Evolutionary conservation across 495 filamentous ascomycete genomes (phyloP), one percentile per base, ranked within the genome.

Genomic region (Penicillium lividum): DNA sequence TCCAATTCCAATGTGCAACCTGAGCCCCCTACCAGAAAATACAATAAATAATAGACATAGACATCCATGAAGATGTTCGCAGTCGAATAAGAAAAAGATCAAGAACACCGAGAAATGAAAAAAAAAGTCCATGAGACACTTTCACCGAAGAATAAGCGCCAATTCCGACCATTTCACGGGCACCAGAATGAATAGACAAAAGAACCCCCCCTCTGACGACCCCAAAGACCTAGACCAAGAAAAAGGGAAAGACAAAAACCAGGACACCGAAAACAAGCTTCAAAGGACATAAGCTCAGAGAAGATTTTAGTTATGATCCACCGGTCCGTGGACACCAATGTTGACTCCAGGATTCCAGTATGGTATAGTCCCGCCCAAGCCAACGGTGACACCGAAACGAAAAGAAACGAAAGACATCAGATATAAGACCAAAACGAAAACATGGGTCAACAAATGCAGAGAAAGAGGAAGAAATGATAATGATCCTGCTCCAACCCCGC

Each of bases 51-150:
- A 56, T 42, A 59, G 36, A 48, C 42, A 56, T 40, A 40, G 38
- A 40, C 15, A 40, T 40, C 38, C 13, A 40, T 15, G 16, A 5
- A 56, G 54, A 59, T 52, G 53, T 43, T 57, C 59, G 51, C 53
- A 67, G 25, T 15, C 9, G 16, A 62, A 59, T 44, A 65, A 49
- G 31, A 58, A 51, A 48, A 65, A 49, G 31, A 58, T 47, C 45
- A 18, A 53, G 46, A 56, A 57, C 53, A 64, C 57, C 54, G 54
- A 57, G 31, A 65, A 64, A 61, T 58, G 57, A 53, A 44, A 57
- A 44, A 57, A 22, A 55, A 11, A 42, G 42, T 51, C 46, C 53
- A 30, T 40, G 44, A 44, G 29, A 40, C 58, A 46, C 53, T 44
- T 38, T 53, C 58, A 55, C 44, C 27, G 55, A 48, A 50, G 18